Evolutionary conservation across 768 basidiomycete species (phyloP).

Genomic region (Sarcomyxa edulis): DNA sequence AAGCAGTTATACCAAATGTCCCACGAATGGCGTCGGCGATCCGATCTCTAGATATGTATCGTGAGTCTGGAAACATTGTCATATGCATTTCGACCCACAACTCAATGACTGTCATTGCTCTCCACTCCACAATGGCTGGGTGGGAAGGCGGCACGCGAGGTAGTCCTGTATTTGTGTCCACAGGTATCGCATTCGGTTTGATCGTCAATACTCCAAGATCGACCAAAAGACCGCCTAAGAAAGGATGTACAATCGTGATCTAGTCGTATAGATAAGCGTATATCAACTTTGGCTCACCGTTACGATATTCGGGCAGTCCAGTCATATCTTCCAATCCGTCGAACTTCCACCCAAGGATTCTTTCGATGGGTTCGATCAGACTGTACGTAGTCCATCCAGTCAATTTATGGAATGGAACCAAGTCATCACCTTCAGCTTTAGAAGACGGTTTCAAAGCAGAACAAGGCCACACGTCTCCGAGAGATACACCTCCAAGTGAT

Average conservation of each 20-base stretch:
- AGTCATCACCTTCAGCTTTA: constrained; percentile 49
- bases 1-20: constrained; percentile 46
- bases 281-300: constrained; percentile 43
- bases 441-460: constrained; percentile 31
- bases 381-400: constrained; percentile 93
- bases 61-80: background rate
- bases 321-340: constrained; percentile 82
- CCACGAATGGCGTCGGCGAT: constrained; percentile 80
- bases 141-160: constrained; percentile 71
- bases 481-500: constrained; percentile 56
- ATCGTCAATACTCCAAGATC: constrained; percentile 79
- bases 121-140: constrained; percentile 93
- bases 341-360: constrained; percentile 74
- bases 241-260: constrained; percentile 1
- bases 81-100: constrained; percentile 47
- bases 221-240: constrained; percentile 76
- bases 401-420: constrained; percentile 95
- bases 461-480: constrained; percentile 96
- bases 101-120: constrained; percentile 91
- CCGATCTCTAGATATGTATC: constrained; percentile 45
- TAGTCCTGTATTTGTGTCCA: constrained; percentile 45
- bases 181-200: constrained; percentile 47
- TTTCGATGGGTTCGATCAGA: constrained; percentile 79
- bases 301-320: constrained; percentile 92
- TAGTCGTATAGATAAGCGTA: background rate